These are phyloP conservation scores for Stephanodiscus minutulus DNA, from an alignment of 108 stramenopile species.

Conservation along the genomic window DNA sequence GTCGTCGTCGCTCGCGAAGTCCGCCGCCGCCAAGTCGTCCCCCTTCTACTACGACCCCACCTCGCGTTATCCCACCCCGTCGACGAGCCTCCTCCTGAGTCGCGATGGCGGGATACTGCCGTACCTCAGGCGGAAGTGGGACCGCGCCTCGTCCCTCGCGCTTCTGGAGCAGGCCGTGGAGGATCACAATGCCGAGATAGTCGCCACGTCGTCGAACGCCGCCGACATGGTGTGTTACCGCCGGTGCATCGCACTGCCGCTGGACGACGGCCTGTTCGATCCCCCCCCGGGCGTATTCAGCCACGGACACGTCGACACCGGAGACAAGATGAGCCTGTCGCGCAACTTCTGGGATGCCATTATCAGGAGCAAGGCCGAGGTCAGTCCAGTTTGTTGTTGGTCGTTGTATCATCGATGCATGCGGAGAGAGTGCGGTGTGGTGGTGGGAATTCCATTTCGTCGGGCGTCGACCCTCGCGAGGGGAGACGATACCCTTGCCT, in stretches of 20 bases:
- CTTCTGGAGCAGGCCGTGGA: slow-evolving; percentile 78
- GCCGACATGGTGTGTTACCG: slow-evolving; percentile 55
- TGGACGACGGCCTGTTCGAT: slow-evolving; percentile 76
- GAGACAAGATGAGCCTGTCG: slow-evolving; percentile 86
- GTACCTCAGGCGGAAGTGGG: slow-evolving; percentile 28
- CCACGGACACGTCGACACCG: slow-evolving; percentile 84
- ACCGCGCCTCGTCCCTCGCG: slow-evolving; percentile 47
- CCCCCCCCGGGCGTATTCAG: slow-evolving; percentile 86
- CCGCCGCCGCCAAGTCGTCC: background rate
- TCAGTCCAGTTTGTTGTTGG: slow-evolving; percentile 13
- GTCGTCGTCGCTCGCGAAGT: background rate
- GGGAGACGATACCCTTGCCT: no score
- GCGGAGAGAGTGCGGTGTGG: no score
- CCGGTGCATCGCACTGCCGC: slow-evolving; percentile 71
- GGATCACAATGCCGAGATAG: slow-evolving; percentile 82
- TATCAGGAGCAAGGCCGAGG: slow-evolving; percentile 64
- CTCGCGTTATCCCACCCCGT: slow-evolving; percentile 25
- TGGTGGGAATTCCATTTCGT: no score
- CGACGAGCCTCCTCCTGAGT: background rate
- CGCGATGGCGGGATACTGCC: slow-evolving; percentile 11
- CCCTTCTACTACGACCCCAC: slow-evolving; percentile 25
- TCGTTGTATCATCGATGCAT: no score
- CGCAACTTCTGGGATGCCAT: slow-evolving; percentile 75
- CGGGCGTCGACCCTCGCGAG: no score
- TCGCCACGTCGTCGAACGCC: slow-evolving; percentile 53